phyloP scores from a whole-genome alignment of 768 basidiomycete genomes.

The Daedaleopsis nitida region DNA sequence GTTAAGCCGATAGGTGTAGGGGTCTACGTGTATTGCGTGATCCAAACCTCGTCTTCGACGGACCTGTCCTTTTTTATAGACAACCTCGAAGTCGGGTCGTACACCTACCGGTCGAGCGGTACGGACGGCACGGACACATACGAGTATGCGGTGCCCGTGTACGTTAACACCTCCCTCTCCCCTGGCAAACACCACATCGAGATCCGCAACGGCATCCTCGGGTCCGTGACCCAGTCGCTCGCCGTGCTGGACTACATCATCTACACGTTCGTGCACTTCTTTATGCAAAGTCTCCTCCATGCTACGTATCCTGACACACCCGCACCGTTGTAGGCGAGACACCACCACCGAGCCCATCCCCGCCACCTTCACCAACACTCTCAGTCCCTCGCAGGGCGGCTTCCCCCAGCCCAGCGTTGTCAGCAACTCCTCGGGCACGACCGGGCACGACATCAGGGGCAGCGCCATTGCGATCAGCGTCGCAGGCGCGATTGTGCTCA shows the following conservation, averaged over 20 bases:
- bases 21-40: constrained; percentile 43
- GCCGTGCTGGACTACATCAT: constrained; percentile 42
- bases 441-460: not conserved
- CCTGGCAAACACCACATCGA: constrained; percentile 33
- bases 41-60: constrained; percentile 30
- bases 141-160: constrained; percentile 40
- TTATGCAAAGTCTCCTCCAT: too few relatives aligned
- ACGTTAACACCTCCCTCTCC: constrained; percentile 27
- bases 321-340: not conserved
- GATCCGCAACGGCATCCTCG: constrained; percentile 35
- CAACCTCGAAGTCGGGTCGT: constrained; percentile 31
- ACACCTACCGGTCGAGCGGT: constrained; percentile 23
- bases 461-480: not conserved
- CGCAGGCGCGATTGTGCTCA: not conserved
- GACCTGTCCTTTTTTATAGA: constrained; percentile 44
- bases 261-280: constrained; percentile 35
- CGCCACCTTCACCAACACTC: not conserved
- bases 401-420: not conserved
- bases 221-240: constrained; percentile 29
- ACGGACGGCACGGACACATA: constrained; percentile 17
- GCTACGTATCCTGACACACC: not conserved
- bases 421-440: not conserved
- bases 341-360: not conserved
- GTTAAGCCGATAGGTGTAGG: constrained; percentile 37
- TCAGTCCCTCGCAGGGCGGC: not conserved